Percentiles rank a stretch among this genome's conserved stretches.
Conservation (phyloP, 768 basidiomycete species). For the Clavaria fumosa region DNA sequence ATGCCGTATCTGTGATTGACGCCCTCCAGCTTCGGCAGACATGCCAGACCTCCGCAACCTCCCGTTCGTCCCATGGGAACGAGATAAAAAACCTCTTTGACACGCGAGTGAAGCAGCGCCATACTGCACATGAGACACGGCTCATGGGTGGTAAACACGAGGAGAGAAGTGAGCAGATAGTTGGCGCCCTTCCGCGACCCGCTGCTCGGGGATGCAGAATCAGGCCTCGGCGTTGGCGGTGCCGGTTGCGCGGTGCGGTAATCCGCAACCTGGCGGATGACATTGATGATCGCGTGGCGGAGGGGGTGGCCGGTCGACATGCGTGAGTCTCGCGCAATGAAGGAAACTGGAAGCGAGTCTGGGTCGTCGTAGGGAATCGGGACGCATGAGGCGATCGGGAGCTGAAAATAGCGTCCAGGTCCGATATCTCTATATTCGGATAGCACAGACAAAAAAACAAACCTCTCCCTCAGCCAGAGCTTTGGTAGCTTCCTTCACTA, state of each 20-base stretch:
- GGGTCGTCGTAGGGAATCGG: slow-evolving; percentile 31
- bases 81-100: slow-evolving; percentile 71
- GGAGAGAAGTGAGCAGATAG: slow-evolving; percentile 77
- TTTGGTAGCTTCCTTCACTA: slow-evolving; percentile 33
- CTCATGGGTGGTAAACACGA: slow-evolving; percentile 86
- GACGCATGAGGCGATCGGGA: slow-evolving; percentile 65
- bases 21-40: slow-evolving; percentile 66
- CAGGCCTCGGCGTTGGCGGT: background rate
- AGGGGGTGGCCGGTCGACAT: slow-evolving; percentile 56
- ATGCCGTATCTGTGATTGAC: slow-evolving; percentile 84
- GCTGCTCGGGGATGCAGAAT: slow-evolving; percentile 7
- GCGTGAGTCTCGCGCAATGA: slow-evolving; percentile 60
- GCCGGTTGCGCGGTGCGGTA: slow-evolving; percentile 21
- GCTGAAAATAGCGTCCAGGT: slow-evolving; percentile 21
- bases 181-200: slow-evolving; percentile 44
- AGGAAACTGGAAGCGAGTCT: slow-evolving; percentile 19
- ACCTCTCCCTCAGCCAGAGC: slow-evolving; percentile 47
- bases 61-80: slow-evolving; percentile 64
- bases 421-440: background rate
- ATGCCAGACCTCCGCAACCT: slow-evolving; percentile 67
- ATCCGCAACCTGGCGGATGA: slow-evolving; percentile 52
- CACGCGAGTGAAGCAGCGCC: slow-evolving; percentile 90
- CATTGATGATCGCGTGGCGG: slow-evolving; percentile 71
- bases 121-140: slow-evolving; percentile 98
- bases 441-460: slow-evolving; percentile 10